Base-by-base conservation (phyloP, 2,329 filamentous ascomycete genomes). In the Diaporthe sp. region DNA sequence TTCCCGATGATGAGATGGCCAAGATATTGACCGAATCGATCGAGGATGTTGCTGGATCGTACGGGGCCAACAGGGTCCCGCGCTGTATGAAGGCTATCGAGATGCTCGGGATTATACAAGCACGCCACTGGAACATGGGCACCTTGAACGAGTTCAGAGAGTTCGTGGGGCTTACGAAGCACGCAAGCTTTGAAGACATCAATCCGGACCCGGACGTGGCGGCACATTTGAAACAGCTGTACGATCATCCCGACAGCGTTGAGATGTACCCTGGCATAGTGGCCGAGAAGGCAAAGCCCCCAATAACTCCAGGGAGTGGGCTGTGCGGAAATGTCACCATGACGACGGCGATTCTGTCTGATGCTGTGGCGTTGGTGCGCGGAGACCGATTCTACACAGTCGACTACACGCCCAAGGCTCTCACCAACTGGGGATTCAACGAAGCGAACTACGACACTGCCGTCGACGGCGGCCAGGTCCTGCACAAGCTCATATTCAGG, bases 231-330 rank as follows among this genome's bases (percentile, higher is more conserved):
- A 88, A 90, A 76, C 86, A 90, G 78, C 84, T 93, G 17, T 93
- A 93, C 82, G 87, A 88, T 31, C 87, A 92, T 65, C 91, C 91
- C 0, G 92, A 93, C 78, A 90, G 89, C 81, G 90, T 94, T 17
- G 93, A 94, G 80, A 85, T 94, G 8, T 94, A 94, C 79, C 92
- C 92, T 0, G 93, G 93, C 13, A 83, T 94, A 1, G 88, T 94
- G 76, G 85, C 89, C n/a, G 91, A 92, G 80, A 87, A 90, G 71
- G 84, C 85, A 42, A 91, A 92, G 80, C 85, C 86, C 0, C 84
- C 85, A 0, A 87, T 87, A 74, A 82, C 85, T 58, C 86, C 90
- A 0, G 90, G 90, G 2, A 87, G 86, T 71, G 89, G 89, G 25
- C 85, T 90, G 28, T 87, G 86, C 71, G 87, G 86, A 0, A 87